Evolutionary conservation across 1,284 basidiomycete genomes (phyloP).

Genomic region (Moesziomyces aphidis): DNA sequence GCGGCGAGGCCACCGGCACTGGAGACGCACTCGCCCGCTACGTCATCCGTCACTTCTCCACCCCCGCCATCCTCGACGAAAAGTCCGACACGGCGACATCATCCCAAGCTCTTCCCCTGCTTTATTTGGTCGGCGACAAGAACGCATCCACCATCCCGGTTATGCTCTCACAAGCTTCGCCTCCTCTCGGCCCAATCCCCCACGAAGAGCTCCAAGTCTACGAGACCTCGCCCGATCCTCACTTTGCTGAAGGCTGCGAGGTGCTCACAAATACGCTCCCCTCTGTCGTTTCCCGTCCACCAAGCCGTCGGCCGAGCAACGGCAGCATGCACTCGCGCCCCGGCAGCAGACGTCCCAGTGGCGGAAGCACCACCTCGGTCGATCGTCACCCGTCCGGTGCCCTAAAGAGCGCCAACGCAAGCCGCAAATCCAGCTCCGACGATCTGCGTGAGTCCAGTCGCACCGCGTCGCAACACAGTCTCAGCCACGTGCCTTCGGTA

Average conservation of each 20-base stretch:
- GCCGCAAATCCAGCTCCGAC: slow-evolving; percentile 32
- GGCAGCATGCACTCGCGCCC: slow-evolving; percentile 26
- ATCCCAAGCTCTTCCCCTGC: slow-evolving; percentile 31
- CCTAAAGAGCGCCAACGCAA: slow-evolving; percentile 9
- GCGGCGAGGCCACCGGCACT: slow-evolving; percentile 59
- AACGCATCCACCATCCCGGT: slow-evolving; percentile 51
- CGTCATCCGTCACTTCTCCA: slow-evolving; percentile 48
- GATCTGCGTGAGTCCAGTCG: slow-evolving; percentile 10
- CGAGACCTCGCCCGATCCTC: slow-evolving; percentile 50
- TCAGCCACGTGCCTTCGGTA: slow-evolving; percentile 38
- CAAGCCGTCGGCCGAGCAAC: slow-evolving; percentile 34
- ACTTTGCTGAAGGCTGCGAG: slow-evolving; percentile 50
- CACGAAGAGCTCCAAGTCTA: slow-evolving; percentile 60
- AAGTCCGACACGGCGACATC: slow-evolving; percentile 12
- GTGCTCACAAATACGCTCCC: slow-evolving; percentile 49
- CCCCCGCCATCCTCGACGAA: slow-evolving; percentile 25
- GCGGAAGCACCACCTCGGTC: slow-evolving; percentile 19
- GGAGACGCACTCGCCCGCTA: slow-evolving; percentile 57
- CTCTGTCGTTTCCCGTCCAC: slow-evolving; percentile 35
- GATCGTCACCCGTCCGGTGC: slow-evolving; percentile 10
- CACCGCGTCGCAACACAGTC: slow-evolving; percentile 6
- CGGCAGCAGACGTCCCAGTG: slow-evolving; percentile 35
- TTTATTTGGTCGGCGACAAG: slow-evolving; percentile 65
- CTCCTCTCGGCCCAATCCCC: slow-evolving; percentile 37
- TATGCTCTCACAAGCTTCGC: slow-evolving; percentile 34